Percentiles rank a stretch among this genome's conserved stretches.
These are phyloP conservation scores for Anthracocystis walkeri DNA, from an alignment of 1,284 basidiomycete genomes.

Conservation along the genomic window DNA sequence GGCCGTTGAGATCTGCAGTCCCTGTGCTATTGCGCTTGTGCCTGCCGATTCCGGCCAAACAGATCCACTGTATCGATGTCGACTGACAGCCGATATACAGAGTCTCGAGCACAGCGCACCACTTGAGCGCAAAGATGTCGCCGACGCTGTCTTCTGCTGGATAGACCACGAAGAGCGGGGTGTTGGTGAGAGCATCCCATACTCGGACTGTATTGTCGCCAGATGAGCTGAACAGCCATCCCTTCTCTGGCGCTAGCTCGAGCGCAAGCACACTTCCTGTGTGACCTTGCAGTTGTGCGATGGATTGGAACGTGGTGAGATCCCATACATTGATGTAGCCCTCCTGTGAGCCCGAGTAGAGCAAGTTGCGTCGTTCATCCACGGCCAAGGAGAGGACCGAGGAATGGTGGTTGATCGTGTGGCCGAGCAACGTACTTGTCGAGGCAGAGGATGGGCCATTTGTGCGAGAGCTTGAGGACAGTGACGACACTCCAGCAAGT, in stretches of 20 bases:
- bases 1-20: no score
- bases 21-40: not conserved
- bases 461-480: not conserved
- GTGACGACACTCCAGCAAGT: constrained; percentile 1
- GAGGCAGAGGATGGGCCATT: constrained; percentile 5
- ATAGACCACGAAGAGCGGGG: constrained; percentile 80
- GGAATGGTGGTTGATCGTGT: constrained; percentile 54
- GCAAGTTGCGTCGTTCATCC: constrained; percentile 46
- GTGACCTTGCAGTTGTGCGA: constrained; percentile 75
- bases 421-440: constrained; percentile 30
- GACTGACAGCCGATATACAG: constrained; percentile 89
- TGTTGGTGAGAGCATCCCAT: constrained; percentile 82
- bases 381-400: constrained; percentile 62
- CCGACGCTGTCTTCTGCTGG: constrained; percentile 89
- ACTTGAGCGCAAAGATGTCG: constrained; percentile 85
- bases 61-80: constrained; percentile 72
- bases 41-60: constrained; percentile 33
- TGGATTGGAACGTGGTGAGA: constrained; percentile 47
- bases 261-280: constrained; percentile 86
- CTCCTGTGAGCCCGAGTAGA: constrained; percentile 58
- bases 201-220: constrained; percentile 74
- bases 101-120: constrained; percentile 78
- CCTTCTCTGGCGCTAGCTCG: constrained; percentile 77
- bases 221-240: constrained; percentile 59
- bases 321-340: constrained; percentile 61